A percentile compares a stretch with the other conserved stretches of the same genome.
Evolutionary conservation across 2,329 filamentous ascomycete genomes (phyloP).

Genomic region (Colletotrichum zoysiae): DNA sequence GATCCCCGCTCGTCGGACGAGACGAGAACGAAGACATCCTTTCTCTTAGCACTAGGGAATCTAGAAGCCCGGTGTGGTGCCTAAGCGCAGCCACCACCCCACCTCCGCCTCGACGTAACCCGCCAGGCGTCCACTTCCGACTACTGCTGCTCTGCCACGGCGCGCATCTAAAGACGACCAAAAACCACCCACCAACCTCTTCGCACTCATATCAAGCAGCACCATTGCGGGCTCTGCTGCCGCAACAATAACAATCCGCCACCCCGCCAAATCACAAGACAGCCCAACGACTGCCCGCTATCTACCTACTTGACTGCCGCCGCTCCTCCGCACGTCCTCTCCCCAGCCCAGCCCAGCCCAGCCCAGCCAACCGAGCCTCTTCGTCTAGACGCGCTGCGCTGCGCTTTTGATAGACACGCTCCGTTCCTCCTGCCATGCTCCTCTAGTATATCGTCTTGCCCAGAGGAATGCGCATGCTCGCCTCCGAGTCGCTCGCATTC

Average conservation of each 20-base stretch:
- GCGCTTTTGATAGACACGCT: constrained; percentile 16
- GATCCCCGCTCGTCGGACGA: constrained; percentile 30
- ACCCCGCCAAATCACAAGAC: constrained; percentile 41
- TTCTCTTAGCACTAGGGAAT: constrained; percentile 36
- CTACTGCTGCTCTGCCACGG: constrained; percentile 37
- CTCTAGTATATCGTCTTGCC: constrained; percentile 37
- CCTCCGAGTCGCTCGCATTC: constrained; percentile 32
- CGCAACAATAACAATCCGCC: constrained; percentile 30
- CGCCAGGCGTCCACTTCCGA: constrained; percentile 25
- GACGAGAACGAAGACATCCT: constrained; percentile 25
- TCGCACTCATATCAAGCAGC: constrained; percentile 20
- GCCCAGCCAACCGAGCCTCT: constrained; percentile 17
- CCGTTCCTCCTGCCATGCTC: constrained; percentile 30
- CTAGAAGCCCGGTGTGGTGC: constrained; percentile 39
- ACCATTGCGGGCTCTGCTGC: constrained; percentile 25
- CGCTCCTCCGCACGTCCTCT: constrained; percentile 22
- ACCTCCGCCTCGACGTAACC: constrained; percentile 36
- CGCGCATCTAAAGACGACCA: constrained; percentile 39
- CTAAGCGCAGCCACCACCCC: constrained; percentile 42
- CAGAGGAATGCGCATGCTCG: constrained; percentile 39
- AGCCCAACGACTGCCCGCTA: constrained; percentile 27
- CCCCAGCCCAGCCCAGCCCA: constrained; percentile 8
- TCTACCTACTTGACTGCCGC: constrained; percentile 11
- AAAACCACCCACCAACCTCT: constrained; percentile 38
- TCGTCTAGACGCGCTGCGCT: constrained; percentile 27